phyloP scores from a whole-genome alignment of 805 yeast species.

The Saturnispora hagleri region DNA sequence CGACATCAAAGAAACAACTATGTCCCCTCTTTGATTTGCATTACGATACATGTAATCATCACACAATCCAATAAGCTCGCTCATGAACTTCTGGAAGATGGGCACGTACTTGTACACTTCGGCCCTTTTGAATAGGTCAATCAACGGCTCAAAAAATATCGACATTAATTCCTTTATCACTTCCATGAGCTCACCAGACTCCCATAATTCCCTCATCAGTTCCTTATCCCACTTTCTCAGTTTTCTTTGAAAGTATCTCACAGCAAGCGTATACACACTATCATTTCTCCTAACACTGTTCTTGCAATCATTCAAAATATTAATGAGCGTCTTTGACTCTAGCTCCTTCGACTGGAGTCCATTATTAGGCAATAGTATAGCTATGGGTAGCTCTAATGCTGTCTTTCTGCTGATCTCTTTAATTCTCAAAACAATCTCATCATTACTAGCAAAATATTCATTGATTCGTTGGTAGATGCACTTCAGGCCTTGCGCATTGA shows the following conservation, averaged over 20 bases:
- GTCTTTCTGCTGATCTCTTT: conserved; percentile 23
- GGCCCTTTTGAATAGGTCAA: conserved; percentile 57
- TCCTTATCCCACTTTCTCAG: conserved; percentile 70
- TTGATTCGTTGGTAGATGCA: conserved; percentile 21
- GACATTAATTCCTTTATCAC: conserved; percentile 66
- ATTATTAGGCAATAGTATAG: conserved; percentile 10
- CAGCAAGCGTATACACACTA: conserved; percentile 38
- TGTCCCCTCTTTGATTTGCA: conserved; percentile 36
- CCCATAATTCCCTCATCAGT: conserved; percentile 69
- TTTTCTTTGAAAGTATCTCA: conserved; percentile 52
- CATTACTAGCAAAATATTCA: conserved; percentile 22
- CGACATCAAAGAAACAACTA: conserved; percentile 57
- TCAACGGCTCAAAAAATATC: conserved; percentile 66
- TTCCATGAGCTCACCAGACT: conserved; percentile 71
- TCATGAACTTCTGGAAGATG: conserved; percentile 55
- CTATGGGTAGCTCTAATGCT: conserved; percentile 10
- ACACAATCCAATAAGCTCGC: conserved; percentile 52
- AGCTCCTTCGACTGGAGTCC: conserved; percentile 7
- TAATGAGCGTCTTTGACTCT: background rate
- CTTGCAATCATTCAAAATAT: conserved; percentile 9
- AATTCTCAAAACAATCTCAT: conserved; percentile 21
- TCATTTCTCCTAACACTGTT: conserved; percentile 12
- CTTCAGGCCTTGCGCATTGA: background rate
- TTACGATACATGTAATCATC: conserved; percentile 41
- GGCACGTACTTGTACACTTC: conserved; percentile 56